Percentiles rank a stretch among this genome's conserved stretches.
Evolutionary conservation across 345 rosid species (phyloP).

Genomic region (Mangifera indica): DNA sequence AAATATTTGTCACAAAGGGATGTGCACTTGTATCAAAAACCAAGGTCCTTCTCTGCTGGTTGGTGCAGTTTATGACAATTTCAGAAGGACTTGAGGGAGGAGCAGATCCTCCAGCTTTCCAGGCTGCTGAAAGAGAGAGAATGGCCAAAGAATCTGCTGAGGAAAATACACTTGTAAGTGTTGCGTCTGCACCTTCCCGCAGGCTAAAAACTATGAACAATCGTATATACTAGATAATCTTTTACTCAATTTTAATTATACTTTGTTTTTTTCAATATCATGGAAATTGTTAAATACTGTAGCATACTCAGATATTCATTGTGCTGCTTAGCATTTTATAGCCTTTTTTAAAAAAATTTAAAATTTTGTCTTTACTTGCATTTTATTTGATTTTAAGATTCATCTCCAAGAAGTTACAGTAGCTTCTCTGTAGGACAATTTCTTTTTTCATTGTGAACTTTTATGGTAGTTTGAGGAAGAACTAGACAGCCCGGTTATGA

Average conservation of each 20-base stretch:
- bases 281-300: not conserved
- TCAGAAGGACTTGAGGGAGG: constrained; percentile 90
- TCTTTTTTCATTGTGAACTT: constrained; percentile 1
- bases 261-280: not conserved
- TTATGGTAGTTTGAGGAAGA: constrained; percentile 36
- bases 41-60: constrained; percentile 16
- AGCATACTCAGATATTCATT: not conserved
- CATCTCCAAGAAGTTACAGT: not conserved
- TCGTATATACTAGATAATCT: not conserved
- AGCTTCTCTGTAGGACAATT: not conserved
- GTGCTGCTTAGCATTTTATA: not conserved
- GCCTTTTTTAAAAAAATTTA: too few species aligned
- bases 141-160: constrained; percentile 41
- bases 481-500: constrained; percentile 20
- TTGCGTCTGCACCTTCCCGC: constrained; percentile 17
- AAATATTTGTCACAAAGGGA: not conserved
- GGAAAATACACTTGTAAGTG: constrained; percentile 37
- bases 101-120: constrained; percentile 89
- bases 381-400: not conserved
- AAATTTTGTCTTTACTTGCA: not conserved
- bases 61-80: constrained; percentile 53
- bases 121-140: constrained; percentile 73
- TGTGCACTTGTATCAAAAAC: constrained; percentile 6
- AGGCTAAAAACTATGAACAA: constrained; percentile 20
- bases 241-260: too few species aligned